Evolutionary conservation across 768 basidiomycete species (phyloP), one percentile per base, ranked within the genome.

Genomic region (Serpula lacrymans): DNA sequence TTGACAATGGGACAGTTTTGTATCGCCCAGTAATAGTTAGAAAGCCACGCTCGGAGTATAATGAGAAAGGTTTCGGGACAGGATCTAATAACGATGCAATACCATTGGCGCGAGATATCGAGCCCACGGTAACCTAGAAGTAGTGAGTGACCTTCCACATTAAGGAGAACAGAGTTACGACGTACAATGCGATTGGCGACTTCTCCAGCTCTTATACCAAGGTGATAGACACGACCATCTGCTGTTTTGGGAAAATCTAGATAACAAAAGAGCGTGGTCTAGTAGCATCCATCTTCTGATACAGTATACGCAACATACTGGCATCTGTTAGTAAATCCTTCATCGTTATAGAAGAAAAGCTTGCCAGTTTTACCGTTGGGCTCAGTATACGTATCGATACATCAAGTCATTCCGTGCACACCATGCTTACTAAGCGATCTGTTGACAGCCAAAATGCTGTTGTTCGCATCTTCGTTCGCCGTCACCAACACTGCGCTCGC

Each of bases 121-220:
- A 72, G 30, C 88, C 88, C 25, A 90, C 84, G 1, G 86, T 88
- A 14, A 86, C 60, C 87, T 88, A 45, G 40, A 34, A 39, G 5
- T 26, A 32, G 37, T 4, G 42, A 34, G 29, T 29, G n/a, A 24
- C 11, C 11, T 24, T 17, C 13, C 16, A 25, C 26, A 34, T 45
- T 38, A 23, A 25, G 34, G 34, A 20, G 37, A 14, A 29, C 21
- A 7, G 38, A 29, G 41, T 34, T 23, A 7, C 37, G 45, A 27
- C 71, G 59, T 57, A 88, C 83, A 48, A 90, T 83, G 41, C 84
- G 77, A 59, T 88, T 88, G 29, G 88, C 84, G 11, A 91, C 80
- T 58, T 91, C 84, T 28, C 88, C 85, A 28, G 77, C 69, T 33
- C 77, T 72, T 47, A 89, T 61, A 26, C 85, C 88, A 20, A 89